Base-by-base conservation (phyloP, 2,329 filamentous ascomycete genomes). In the Colletotrichum salicis region DNA sequence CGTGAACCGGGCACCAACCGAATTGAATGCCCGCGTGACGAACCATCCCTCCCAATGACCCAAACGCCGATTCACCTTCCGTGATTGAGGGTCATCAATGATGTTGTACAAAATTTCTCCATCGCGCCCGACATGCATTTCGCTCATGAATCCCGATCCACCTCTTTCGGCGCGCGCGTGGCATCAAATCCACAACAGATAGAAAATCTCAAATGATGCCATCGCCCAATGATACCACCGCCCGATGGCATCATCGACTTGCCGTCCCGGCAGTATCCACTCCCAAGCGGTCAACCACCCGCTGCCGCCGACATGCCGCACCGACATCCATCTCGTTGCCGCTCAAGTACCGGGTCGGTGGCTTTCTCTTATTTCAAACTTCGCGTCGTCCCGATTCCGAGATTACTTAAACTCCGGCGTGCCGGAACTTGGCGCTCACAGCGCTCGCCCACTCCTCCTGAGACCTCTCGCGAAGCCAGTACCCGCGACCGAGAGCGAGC, bases 381-480 rank as follows among this genome's bases (percentile, higher is more conserved):
- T 55, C 64, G 54, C 56, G 8, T 15, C 22, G 55, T 45, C 27
- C 35, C 62, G 31, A 31, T 54, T 8, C 51, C 33, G 33, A 7
- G 5, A 4, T 41, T 58, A 59, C 33, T 65, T 67, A 68, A 55
- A 58, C 71, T 0, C 56, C 68, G 27, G 48, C 64, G 55, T 64
- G 65, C 54, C 68, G 68, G 54, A 74, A 72, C 51, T 74, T 74
- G 35, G 71, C 74, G 63, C 75, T 88, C 80, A 93, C 90, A 77
- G 90, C 89, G 58, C 88, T 86, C 77, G 91, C 88, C 93, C 93
- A 96, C 72, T 91, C 90, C 60, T 91, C 88, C 74, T 90, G 86
- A 70, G 89, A 89, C 68, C 89, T 83, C 65, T 89, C 89, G 72
- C 93, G 93, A 19, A 97, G 85, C 95, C 95, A 98, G 84, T 97